Percentiles rank a stretch among this genome's conserved stretches.
Evolutionary conservation across 2,329 filamentous ascomycete genomes (phyloP).

Genomic region (Phaeosphaeriaceae sp.): DNA sequence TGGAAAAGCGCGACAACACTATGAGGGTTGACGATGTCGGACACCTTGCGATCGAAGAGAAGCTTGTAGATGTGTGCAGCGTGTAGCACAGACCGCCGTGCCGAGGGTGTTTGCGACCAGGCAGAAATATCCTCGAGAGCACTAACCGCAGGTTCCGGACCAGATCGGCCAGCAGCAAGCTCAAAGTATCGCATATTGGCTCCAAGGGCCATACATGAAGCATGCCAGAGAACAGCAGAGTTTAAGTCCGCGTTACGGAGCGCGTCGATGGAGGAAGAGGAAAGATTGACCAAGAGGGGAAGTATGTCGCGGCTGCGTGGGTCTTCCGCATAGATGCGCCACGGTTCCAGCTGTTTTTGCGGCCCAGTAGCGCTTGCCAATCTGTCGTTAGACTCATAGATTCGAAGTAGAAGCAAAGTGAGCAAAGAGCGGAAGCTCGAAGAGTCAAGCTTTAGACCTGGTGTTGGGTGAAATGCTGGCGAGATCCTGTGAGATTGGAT

Average conservation of each 20-base stretch:
- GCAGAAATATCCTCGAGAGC: constrained; percentile 59
- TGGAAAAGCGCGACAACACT: constrained; percentile 59
- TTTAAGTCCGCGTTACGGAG: constrained; percentile 57
- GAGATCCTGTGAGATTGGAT: constrained; percentile 43
- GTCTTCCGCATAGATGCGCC: constrained; percentile 57
- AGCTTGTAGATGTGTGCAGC: constrained; percentile 61
- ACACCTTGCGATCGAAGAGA: constrained; percentile 60
- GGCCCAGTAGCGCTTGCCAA: constrained; percentile 33
- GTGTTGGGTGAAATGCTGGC: constrained; percentile 41
- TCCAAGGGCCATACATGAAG: constrained; percentile 60
- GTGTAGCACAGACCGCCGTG: constrained; percentile 59
- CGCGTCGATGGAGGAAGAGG: constrained; percentile 51
- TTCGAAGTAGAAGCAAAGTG: constrained; percentile 40
- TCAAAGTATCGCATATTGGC: constrained; percentile 62
- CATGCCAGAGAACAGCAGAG: constrained; percentile 60
- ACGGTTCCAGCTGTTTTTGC: constrained; percentile 42
- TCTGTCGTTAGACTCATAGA: constrained; percentile 45
- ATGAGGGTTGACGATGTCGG: constrained; percentile 60
- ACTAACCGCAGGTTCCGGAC: constrained; percentile 55
- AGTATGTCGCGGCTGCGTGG: constrained; percentile 52
- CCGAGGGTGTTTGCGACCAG: constrained; percentile 60
- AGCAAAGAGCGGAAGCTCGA: constrained; percentile 39
- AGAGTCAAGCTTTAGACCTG: constrained; percentile 40
- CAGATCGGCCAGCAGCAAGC: constrained; percentile 58
- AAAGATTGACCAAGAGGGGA: constrained; percentile 45